Evolutionary conservation across 2,329 filamentous ascomycete species (phyloP).

Genomic region (Diaporthe velutina): DNA sequence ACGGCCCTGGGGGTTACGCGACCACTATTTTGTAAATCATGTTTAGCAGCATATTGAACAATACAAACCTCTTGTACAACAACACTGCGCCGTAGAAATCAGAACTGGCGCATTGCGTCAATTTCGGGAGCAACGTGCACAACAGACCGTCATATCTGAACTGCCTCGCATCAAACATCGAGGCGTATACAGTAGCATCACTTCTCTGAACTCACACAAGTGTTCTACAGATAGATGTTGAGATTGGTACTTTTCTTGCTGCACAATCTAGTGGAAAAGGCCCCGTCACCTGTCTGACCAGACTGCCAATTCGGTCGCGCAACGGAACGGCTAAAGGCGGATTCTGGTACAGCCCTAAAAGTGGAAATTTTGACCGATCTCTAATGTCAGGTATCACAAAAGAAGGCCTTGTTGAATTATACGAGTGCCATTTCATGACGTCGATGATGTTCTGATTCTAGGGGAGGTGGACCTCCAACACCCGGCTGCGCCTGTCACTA

Average conservation of each 20-base stretch:
- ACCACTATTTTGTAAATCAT: background rate
- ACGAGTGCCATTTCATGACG: background rate
- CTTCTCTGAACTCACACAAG: accelerated
- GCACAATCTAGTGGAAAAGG: accelerated
- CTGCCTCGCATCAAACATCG: background rate
- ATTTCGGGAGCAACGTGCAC: background rate
- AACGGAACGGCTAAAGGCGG: background rate
- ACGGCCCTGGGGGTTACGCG: accelerated
- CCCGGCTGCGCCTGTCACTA: background rate
- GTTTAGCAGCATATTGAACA: background rate
- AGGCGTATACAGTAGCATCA: background rate
- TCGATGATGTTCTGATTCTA: background rate
- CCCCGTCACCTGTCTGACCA: background rate
- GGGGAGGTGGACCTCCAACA: background rate
- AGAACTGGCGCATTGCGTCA: background rate
- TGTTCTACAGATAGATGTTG: background rate
- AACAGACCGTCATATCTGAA: background rate
- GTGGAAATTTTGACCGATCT: background rate
- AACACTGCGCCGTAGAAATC: background rate
- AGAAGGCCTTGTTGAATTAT: background rate
- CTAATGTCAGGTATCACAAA: background rate
- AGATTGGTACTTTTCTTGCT: background rate
- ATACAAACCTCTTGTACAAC: background rate
- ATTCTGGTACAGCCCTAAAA: background rate
- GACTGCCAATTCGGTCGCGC: background rate